Conservation (phyloP, 768 basidiomycete species). For the Austroboletus eburneus region DNA sequence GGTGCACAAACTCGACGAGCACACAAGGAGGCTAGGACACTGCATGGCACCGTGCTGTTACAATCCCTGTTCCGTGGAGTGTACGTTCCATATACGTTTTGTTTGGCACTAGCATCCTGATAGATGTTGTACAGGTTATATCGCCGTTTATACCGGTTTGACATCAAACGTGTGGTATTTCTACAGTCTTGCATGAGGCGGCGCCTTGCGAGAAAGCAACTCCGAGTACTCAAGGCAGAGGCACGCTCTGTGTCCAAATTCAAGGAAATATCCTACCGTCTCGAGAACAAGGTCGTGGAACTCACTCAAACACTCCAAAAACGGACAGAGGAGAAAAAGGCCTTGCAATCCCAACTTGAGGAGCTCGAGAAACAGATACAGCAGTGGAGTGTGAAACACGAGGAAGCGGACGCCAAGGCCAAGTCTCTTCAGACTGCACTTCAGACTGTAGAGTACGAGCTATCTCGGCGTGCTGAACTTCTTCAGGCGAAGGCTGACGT, state of each 20-base stretch:
- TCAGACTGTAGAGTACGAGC: conserved; percentile 64
- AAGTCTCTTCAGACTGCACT: conserved; percentile 72
- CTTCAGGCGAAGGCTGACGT: conserved; percentile 71
- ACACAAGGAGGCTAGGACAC: conserved; percentile 52
- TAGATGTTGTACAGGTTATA: conserved; percentile 39
- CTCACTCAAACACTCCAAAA: conserved; percentile 91
- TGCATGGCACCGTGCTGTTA: conserved; percentile 62
- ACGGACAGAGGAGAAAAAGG: conserved; percentile 88
- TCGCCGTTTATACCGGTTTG: conserved; percentile 50
- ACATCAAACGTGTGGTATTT: conserved; percentile 73
- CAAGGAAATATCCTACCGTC: conserved; percentile 95
- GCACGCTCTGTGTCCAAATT: conserved; percentile 97
- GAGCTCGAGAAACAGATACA: conserved; percentile 84
- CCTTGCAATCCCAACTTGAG: conserved; percentile 66
- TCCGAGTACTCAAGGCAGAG: conserved; percentile 80
- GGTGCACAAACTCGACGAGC: conserved; percentile 64
- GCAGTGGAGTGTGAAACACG: conserved; percentile 81
- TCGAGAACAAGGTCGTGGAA: conserved; percentile 99
- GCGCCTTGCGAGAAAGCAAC: conserved; percentile 78
- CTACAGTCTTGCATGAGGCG: conserved; percentile 92
- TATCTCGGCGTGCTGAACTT: conserved; percentile 69
- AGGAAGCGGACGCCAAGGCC: conserved; percentile 73
- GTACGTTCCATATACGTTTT: conserved; percentile 48
- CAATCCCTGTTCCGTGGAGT: conserved; percentile 86
- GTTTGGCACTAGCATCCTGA: conserved; percentile 3